Evolutionary conservation across 208 protist genomes (phyloP).

Genomic region (Chromosphaera perkinsii): DNA sequence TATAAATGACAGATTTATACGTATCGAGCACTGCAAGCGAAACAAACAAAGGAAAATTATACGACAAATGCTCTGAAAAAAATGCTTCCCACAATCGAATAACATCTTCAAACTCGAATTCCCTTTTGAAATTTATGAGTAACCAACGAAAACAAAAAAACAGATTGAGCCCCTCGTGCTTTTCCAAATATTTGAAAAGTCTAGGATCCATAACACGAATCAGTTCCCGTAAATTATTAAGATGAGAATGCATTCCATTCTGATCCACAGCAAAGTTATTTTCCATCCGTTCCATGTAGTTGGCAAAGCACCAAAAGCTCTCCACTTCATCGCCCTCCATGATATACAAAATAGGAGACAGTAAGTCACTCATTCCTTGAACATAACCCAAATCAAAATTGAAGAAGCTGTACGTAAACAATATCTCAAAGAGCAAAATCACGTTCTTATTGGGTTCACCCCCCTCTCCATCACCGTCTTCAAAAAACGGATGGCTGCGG

Average conservation of each 20-base stretch:
- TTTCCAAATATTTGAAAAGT: background rate
- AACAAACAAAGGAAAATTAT: too few species aligned
- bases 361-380: constrained; percentile 38
- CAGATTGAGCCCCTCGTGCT: constrained; percentile 1
- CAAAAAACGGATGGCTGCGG: constrained; percentile 16
- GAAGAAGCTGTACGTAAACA: background rate
- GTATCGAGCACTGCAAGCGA: too few species aligned
- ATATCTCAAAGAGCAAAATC: constrained; percentile 3
- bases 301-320: constrained; percentile 33
- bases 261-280: background rate
- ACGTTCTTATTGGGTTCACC: constrained; percentile 13
- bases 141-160: constrained; percentile 37
- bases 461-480: too few species aligned
- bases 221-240: background rate
- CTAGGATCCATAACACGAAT: background rate
- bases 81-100: constrained; percentile 27
- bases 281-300: constrained; percentile 18
- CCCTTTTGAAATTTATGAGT: constrained; percentile 32
- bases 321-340: constrained; percentile 20
- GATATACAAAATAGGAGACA: constrained; percentile 24
- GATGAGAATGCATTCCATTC: background rate
- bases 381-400: constrained; percentile 25
- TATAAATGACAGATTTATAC: too few species aligned
- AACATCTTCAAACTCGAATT: constrained; percentile 20
- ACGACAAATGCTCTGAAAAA: too few species aligned